Percentiles rank a stretch among this genome's conserved stretches.
These are phyloP conservation scores for Xylariaceae sp. DNA, from an alignment of 2,329 filamentous ascomycete species.

Conservation along the genomic window DNA sequence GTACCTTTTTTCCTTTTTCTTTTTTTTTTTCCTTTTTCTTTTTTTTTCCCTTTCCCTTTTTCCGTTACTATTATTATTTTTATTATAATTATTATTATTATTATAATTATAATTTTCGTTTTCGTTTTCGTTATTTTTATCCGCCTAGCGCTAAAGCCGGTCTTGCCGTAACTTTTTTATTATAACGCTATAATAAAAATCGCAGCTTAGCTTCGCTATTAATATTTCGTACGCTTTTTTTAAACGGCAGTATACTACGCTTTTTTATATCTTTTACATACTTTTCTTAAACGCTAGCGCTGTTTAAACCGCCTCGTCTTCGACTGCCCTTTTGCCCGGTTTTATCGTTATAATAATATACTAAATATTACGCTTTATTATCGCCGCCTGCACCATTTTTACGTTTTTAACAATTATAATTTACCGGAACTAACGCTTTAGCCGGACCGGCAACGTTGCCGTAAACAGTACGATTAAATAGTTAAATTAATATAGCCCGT, in stretches of 20 bases:
- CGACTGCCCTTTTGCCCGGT: too few relatives aligned
- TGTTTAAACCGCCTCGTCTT: too few relatives aligned
- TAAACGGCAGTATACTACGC: conserved; percentile 2
- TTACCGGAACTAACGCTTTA: conserved; percentile 2
- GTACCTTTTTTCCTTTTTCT: background rate
- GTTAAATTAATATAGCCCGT: conserved; percentile 6
- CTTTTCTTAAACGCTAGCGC: background rate
- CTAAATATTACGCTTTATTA: too few relatives aligned
- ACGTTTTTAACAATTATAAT: background rate
- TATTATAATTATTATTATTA: too few relatives aligned
- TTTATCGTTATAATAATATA: too few relatives aligned
- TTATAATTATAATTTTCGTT: too few relatives aligned
- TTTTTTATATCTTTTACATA: background rate
- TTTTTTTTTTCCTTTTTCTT: too few relatives aligned
- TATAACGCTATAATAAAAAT: background rate
- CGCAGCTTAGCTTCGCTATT: background rate
- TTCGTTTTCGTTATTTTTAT: too few relatives aligned
- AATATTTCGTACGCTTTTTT: too few relatives aligned
- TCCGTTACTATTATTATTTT: too few relatives aligned
- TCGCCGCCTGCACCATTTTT: background rate
- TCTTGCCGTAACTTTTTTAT: background rate
- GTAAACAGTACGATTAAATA: background rate
- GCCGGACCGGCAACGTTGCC: conserved; percentile 4
- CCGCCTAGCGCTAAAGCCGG: too few relatives aligned
- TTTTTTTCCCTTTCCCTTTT: background rate